Evolutionary conservation across 2,329 filamentous ascomycete genomes (phyloP), one percentile per base, ranked within the genome.

Genomic region (Saccharata proteae): DNA sequence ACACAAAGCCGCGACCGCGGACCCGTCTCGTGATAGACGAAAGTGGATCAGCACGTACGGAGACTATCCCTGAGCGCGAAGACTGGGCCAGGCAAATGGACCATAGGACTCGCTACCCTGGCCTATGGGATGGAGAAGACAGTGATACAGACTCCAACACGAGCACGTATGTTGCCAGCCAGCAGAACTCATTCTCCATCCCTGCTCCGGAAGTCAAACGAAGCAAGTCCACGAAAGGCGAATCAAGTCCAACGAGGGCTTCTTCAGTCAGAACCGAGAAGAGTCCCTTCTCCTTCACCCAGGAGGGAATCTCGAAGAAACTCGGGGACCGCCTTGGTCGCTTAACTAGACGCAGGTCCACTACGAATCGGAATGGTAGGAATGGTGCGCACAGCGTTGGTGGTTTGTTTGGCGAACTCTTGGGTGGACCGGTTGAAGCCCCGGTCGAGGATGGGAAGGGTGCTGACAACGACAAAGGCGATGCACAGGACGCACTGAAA

Each of bases 21-120:
- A 58, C 58, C 27, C 58, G 61, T 6, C 54, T 67, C 13, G 49
- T 66, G 21, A 54, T 67, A 20, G 63, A 65, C 39, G 61, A 64
- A 38, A 58, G 49, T 30, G 63, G 63, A 10, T 51, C 55, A 25
- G 63, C 63, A 23, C 51, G 62, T 8, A 62, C 62, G 5, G 59
- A 64, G 40, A 62, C 60, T n/a, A 45, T 53, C 16, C 42, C 50
- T 27, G 43, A 44, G 2, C 49, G 55, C 1, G 48, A 55, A 5
- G 54, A 52, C 2, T 52, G 51, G 3, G 48, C 49, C 12, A 49
- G 49, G 6, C 48, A 50, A 9, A 43, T 46, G 12, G 50, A 56
- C 6, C 16, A 37, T 5, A 39, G 42, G 4, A 42, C 19, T 4
- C 56, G 59, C 29, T 65, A 64, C 38, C 61, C 61, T 14, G 59